Conservation (phyloP, 2,329 filamentous ascomycete genomes). For the Cytospora paraplurivora region DNA sequence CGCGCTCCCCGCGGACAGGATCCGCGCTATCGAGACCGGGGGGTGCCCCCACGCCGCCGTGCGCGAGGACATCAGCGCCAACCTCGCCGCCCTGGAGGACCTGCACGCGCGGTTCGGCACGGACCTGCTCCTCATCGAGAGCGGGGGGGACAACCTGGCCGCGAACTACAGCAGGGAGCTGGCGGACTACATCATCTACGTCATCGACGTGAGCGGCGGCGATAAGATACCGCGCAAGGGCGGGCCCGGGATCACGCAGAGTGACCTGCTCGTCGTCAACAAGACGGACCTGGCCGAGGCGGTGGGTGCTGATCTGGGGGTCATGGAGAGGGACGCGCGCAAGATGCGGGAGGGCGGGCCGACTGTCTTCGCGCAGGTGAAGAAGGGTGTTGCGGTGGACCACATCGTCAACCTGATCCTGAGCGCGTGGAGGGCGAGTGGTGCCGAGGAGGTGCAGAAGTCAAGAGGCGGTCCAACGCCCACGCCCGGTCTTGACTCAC, state of each 20-base stretch:
- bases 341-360: slow-evolving; percentile 96
- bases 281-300: slow-evolving; percentile 94
- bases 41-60: slow-evolving; percentile 97
- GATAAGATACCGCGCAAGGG: slow-evolving; percentile 97
- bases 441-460: slow-evolving; percentile 66
- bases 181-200: slow-evolving; percentile 97
- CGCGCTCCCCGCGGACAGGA: slow-evolving; percentile 79
- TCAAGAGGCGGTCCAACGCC: slow-evolving; percentile 58
- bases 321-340: slow-evolving; percentile 93
- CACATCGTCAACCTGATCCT: slow-evolving; percentile 86
- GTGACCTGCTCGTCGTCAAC: slow-evolving; percentile 90
- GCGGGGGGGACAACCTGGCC: slow-evolving; percentile 92
- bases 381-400: slow-evolving; percentile 81
- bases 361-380: slow-evolving; percentile 96
- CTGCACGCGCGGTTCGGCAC: slow-evolving; percentile 78
- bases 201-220: slow-evolving; percentile 94
- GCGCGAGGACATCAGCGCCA: slow-evolving; percentile 92
- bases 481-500: slow-evolving; percentile 55
- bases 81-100: slow-evolving; percentile 88
- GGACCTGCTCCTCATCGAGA: slow-evolving; percentile 91
- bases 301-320: slow-evolving; percentile 83
- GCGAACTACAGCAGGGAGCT: slow-evolving; percentile 96
- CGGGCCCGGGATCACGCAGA: slow-evolving; percentile 95
- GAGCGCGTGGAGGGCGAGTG: slow-evolving; percentile 90
- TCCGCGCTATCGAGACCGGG: slow-evolving; percentile 95